Evolutionary conservation across 441 rosid species (phyloP), one percentile per base, ranked within the genome.

Genomic region (Macaranga tanarius): DNA sequence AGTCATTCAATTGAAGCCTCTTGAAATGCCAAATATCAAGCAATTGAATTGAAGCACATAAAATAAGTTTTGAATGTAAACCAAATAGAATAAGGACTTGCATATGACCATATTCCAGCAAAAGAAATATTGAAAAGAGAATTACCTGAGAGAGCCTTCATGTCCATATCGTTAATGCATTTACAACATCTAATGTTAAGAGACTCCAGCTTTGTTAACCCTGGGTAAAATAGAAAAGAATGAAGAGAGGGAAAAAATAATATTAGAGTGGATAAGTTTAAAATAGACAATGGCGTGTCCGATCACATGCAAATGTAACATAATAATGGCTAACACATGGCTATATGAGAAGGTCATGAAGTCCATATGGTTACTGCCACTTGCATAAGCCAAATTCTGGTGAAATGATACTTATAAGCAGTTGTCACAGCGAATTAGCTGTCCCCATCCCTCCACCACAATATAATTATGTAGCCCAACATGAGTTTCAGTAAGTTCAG

Each of bases 161-260:
- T 78, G 76, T 92, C 97, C 65, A 76, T 73, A 86, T 92, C 96
- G 44, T 88, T 84, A 65, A 92, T 86, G 84, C 84, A 79, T 70
- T 90, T 88, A 54, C 97, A 92, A 86, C 96, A 92, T 73, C 84
- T 90, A 69, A 89, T 74, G 77, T 86, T 86, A 69, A 90, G 86
- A 75, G 93, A 88, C 78, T 90, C 89, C 60, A 92, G 74, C 78
- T 83, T 88, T 44, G 77, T 72, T 73, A 92, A 75, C 56, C 82
- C 97, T 92, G 84, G 15, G 70, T 16, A 31, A 55, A 62, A 68
- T 22, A 20, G n/a, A 9, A 56, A 16, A 54, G 44, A n/a, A n/a
- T 34, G 6, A 34, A 34, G 15, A 44, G 28, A 4, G 23, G 20
- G 7, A 22, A 68, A 22, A 22, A 60, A 65, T 7, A 34, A 55